Conservation (phyloP, 306 rosid species). For the Sindora glabra region DNA sequence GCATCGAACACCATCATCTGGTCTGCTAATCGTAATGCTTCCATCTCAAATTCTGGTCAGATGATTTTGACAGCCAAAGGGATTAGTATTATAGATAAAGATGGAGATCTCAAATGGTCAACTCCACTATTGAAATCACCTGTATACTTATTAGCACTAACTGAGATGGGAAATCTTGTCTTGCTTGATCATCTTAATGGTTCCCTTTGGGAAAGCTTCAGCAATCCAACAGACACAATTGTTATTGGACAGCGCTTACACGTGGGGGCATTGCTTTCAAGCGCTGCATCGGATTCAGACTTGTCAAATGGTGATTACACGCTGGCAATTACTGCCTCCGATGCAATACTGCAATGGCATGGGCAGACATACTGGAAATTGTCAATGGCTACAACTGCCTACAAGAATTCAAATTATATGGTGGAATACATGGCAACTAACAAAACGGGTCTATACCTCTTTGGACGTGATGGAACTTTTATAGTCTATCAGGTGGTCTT, state of each 20-base stretch:
- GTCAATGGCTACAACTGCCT: conserved; percentile 41
- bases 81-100: conserved; percentile 30
- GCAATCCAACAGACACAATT: conserved; percentile 74
- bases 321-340: conserved; percentile 38
- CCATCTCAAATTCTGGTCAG: conserved; percentile 51
- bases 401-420: conserved; percentile 22
- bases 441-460: conserved; percentile 49
- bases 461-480: conserved; percentile 42
- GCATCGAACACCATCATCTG: conserved; percentile 61
- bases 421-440: conserved; percentile 56
- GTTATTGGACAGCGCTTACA: conserved; percentile 63
- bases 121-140: conserved; percentile 48
- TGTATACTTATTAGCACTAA: conserved; percentile 40
- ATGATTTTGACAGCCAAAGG: conserved; percentile 47
- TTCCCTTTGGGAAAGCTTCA: conserved; percentile 92
- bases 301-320: conserved; percentile 53
- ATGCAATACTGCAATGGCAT: conserved; percentile 64
- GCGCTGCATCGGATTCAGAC: conserved; percentile 34
- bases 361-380: conserved; percentile 80
- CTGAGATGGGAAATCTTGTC: conserved; percentile 69
- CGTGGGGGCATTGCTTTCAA: conserved; percentile 42
- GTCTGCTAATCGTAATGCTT: conserved; percentile 64
- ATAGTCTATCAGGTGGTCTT: conserved; percentile 39
- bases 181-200: conserved; percentile 52
- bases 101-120: conserved; percentile 59